Conservation (phyloP, 306 rosid genomes). For the Betula pendula region DNA sequence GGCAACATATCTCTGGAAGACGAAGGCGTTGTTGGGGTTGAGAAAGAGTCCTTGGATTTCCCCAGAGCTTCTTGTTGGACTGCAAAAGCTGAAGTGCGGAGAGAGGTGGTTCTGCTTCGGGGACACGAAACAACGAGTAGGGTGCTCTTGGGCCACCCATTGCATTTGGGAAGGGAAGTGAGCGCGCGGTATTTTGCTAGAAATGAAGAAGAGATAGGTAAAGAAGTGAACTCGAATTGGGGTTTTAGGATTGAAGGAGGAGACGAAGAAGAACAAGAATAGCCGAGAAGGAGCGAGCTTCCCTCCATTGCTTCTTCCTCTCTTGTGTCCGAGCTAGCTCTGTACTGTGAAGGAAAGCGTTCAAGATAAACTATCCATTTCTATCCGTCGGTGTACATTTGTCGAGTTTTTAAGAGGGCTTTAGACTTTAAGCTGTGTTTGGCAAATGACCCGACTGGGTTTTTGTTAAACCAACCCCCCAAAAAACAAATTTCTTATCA, state of each 20-base stretch:
- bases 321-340: background rate
- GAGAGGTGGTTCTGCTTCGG: constrained; percentile 30
- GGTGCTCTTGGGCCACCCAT: constrained; percentile 2
- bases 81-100: constrained; percentile 42
- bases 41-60: constrained; percentile 22
- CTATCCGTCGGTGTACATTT: background rate
- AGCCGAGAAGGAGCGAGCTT: constrained; percentile 20
- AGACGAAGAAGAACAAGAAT: constrained; percentile 19
- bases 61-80: constrained; percentile 33
- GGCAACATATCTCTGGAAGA: constrained; percentile 49
- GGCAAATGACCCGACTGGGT: no score
- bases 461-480: no score
- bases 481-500: no score
- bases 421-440: no score
- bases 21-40: constrained; percentile 9
- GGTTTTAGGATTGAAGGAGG: constrained; percentile 6
- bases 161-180: constrained; percentile 5
- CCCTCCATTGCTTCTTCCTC: constrained; percentile 28
- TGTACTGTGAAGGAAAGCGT: background rate
- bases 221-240: constrained; percentile 3
- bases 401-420: background rate
- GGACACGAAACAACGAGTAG: constrained; percentile 14
- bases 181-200: background rate
- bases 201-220: background rate
- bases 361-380: background rate